These are phyloP conservation scores for Dalechampia spathulata DNA, from an alignment of 441 rosid species.

Conservation along the genomic window DNA sequence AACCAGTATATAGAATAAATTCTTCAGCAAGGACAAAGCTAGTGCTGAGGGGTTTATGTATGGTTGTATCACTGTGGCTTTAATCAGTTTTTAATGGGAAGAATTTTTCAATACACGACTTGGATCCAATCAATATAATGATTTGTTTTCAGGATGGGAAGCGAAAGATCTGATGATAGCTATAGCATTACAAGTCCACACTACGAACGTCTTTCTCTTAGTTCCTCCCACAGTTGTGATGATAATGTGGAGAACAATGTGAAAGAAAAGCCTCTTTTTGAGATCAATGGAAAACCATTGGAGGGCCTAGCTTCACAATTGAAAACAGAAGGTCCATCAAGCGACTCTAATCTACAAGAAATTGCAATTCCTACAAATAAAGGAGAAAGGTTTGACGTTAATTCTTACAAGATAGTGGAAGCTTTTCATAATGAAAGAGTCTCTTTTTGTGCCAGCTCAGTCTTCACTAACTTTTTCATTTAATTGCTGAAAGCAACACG, in stretches of 20 bases:
- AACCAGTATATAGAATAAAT: not conserved
- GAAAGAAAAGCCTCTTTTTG: constrained; percentile 33
- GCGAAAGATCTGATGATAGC: constrained; percentile 70
- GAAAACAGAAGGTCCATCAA: constrained; percentile 31
- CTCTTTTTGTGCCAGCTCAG: not conserved
- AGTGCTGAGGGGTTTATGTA: not conserved
- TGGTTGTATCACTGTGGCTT: not conserved
- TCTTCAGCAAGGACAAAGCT: constrained; percentile 10
- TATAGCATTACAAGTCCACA: constrained; percentile 45
- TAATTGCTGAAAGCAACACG: not conserved
- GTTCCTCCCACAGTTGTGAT: constrained; percentile 34
- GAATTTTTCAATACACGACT: not conserved
- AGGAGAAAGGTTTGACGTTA: constrained; percentile 57
- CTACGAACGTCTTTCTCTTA: constrained; percentile 26
- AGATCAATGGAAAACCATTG: constrained; percentile 31
- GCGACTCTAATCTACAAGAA: constrained; percentile 29
- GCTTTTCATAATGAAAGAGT: constrained; percentile 9
- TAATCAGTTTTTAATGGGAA: not conserved
- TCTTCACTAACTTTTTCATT: constrained; percentile 1
- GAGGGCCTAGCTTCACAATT: constrained; percentile 34
- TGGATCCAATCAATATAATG: constrained; percentile 8
- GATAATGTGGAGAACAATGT: constrained; percentile 30
- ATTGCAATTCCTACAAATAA: constrained; percentile 24
- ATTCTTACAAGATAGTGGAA: constrained; percentile 11
- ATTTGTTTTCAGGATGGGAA: constrained; percentile 30